Conservation (phyloP, 306 rosid genomes). For the Trifolium dubium region DNA sequence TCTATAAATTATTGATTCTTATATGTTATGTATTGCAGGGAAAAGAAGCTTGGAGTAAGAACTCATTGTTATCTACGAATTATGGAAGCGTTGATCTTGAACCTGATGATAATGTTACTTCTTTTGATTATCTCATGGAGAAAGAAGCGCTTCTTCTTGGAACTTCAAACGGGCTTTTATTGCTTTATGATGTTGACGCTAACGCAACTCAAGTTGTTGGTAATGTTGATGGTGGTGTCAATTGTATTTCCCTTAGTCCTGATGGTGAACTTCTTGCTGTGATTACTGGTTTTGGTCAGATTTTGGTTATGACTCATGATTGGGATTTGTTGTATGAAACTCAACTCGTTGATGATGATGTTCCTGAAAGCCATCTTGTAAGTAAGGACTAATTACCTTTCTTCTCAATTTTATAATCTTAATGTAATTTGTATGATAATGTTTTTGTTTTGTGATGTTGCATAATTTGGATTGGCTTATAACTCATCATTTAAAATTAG, state of each 20-base stretch:
- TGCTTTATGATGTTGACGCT: conserved; percentile 65
- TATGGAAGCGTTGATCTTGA: conserved; percentile 65
- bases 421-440: background rate
- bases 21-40: conserved; percentile 47
- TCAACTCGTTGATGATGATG: conserved; percentile 47
- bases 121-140: conserved; percentile 90
- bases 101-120: conserved; percentile 65
- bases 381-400: conserved; percentile 78
- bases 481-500: no score
- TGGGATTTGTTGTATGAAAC: conserved; percentile 92
- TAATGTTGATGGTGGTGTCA: conserved; percentile 80
- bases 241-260: conserved; percentile 80
- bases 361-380: conserved; percentile 59
- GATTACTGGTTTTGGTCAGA: conserved; percentile 65
- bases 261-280: conserved; percentile 84
- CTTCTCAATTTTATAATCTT: conserved; percentile 3
- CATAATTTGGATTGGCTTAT: no score
- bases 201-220: conserved; percentile 72
- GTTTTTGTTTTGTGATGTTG: background rate
- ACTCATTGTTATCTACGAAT: conserved; percentile 44
- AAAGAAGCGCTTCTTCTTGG: conserved; percentile 87
- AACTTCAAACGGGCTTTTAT: conserved; percentile 66
- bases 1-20: background rate
- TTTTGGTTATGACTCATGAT: conserved; percentile 84
- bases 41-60: conserved; percentile 58